A percentile compares a stretch with the other conserved stretches of the same genome.
Conservation (phyloP, 1,139 yeast genomes). For the Diutina scorzettiae region DNA sequence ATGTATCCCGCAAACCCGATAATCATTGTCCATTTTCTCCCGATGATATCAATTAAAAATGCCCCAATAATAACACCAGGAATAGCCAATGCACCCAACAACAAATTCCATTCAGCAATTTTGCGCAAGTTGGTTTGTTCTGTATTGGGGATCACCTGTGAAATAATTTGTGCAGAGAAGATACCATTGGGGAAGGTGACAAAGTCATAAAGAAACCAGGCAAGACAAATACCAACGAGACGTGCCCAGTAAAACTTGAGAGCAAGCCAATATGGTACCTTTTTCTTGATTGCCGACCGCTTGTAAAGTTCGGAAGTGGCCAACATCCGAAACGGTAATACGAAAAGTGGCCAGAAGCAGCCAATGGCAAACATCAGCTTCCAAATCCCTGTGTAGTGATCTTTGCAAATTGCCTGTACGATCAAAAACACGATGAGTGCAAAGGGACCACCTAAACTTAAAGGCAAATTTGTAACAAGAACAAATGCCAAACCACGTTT, state of each 20-base stretch:
- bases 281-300: slow-evolving; percentile 35
- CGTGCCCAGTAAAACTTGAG: slow-evolving; percentile 44
- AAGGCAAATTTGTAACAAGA: slow-evolving; percentile 59
- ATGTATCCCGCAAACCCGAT: slow-evolving; percentile 47
- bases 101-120: slow-evolving; percentile 47
- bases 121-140: slow-evolving; percentile 22
- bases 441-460: slow-evolving; percentile 68
- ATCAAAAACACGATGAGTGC: slow-evolving; percentile 57
- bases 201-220: slow-evolving; percentile 56
- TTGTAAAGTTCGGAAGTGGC: slow-evolving; percentile 50
- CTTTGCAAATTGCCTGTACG: slow-evolving; percentile 40
- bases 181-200: slow-evolving; percentile 57
- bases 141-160: slow-evolving; percentile 26
- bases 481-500: slow-evolving; percentile 55
- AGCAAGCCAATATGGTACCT: slow-evolving; percentile 43
- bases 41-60: slow-evolving; percentile 36
- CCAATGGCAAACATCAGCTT: slow-evolving; percentile 70
- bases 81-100: slow-evolving; percentile 38
- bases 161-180: slow-evolving; percentile 41
- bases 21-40: slow-evolving; percentile 47
- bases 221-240: slow-evolving; percentile 42
- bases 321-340: slow-evolving; percentile 63
- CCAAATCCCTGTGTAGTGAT: slow-evolving; percentile 40
- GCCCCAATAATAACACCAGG: slow-evolving; percentile 56
- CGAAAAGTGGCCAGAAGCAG: slow-evolving; percentile 59